Conservation (phyloP, 2,329 filamentous ascomycete genomes). For the Pestalotiopsis sp. region DNA sequence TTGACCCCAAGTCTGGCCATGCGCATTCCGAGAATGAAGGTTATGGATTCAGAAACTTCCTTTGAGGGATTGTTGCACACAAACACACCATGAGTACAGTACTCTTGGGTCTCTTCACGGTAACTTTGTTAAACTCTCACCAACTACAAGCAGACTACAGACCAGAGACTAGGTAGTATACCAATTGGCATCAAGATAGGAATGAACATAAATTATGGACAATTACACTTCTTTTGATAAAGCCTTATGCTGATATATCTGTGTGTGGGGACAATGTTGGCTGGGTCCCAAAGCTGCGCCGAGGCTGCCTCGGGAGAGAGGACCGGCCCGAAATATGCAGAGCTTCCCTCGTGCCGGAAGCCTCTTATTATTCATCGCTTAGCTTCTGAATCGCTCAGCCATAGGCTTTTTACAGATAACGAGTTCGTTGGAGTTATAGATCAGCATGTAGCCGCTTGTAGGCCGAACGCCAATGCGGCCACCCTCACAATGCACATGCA, state of each 20-base stretch:
- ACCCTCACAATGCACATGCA: background rate
- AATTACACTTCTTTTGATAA: no score
- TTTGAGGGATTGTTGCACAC: conserved; percentile 17
- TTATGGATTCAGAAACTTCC: conserved; percentile 27
- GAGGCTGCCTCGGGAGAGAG: no score
- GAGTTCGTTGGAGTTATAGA: background rate
- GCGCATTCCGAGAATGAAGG: conserved; percentile 25
- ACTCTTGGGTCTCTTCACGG: background rate
- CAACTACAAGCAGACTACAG: no score
- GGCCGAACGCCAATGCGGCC: background rate
- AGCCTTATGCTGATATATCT: no score
- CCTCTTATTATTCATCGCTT: background rate
- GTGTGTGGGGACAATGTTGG: no score
- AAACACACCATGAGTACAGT: background rate
- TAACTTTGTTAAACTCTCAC: background rate
- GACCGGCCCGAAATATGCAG: background rate
- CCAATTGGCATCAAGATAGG: no score
- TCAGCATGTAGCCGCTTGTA: background rate
- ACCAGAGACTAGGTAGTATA: no score
- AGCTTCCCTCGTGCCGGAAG: background rate
- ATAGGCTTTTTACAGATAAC: background rate
- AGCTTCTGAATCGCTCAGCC: background rate
- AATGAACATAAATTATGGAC: no score
- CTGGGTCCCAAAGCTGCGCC: background rate
- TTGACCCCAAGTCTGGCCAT: conserved; percentile 14